A percentile compares a stretch with the other conserved stretches of the same genome.
Conservation (phyloP, 2,329 filamentous ascomycete genomes). For the Botryotinia narcissicola region DNA sequence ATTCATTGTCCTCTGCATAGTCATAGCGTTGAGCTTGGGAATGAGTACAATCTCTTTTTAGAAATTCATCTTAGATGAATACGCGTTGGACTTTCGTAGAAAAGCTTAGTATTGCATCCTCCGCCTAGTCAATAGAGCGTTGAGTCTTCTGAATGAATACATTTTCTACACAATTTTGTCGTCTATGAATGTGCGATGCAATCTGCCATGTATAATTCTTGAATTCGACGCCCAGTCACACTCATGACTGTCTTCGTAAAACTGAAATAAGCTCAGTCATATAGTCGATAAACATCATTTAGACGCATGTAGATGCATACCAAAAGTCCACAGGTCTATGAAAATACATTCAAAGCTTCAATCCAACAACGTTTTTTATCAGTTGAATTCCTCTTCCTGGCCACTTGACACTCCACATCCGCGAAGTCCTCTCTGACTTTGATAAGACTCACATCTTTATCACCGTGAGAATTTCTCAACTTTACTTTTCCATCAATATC, state of each 20-base stretch:
- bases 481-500: too few species aligned
- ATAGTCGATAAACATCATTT: background rate
- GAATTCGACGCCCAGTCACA: background rate
- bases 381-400: too few species aligned
- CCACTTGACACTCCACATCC: too few species aligned
- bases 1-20: too few species aligned
- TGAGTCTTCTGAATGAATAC: background rate
- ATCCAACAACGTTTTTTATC: too few species aligned
- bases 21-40: too few species aligned
- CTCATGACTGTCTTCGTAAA: background rate
- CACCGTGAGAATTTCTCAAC: rapidly evolving
- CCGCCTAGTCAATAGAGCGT: background rate
- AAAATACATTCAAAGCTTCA: too few species aligned
- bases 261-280: background rate
- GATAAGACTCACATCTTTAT: too few species aligned
- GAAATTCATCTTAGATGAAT: too few species aligned
- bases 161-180: background rate
- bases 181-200: background rate
- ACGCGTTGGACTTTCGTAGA: background rate
- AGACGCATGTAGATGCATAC: background rate
- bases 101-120: background rate
- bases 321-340: too few species aligned
- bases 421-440: too few species aligned
- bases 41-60: too few species aligned
- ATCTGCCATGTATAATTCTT: background rate